Conservation (phyloP, 768 basidiomycete species). For the Cantharellus anzutake region DNA sequence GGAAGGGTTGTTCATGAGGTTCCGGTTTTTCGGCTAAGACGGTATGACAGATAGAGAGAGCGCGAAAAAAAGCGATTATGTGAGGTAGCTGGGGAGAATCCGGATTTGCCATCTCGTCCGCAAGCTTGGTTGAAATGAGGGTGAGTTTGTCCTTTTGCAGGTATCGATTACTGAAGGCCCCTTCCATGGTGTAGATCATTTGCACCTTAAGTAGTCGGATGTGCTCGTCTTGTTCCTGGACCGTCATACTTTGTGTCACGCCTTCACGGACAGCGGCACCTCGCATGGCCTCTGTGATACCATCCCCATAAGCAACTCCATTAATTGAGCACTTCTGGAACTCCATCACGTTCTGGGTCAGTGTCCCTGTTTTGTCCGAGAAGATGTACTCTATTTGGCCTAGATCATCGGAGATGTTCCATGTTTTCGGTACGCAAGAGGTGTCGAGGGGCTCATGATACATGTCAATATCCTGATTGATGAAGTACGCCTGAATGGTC, state of each 20-base stretch:
- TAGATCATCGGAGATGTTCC: conserved; percentile 97
- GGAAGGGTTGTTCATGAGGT: conserved; percentile 35
- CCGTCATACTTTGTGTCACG: conserved; percentile 39
- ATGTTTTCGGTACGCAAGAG: conserved; percentile 85
- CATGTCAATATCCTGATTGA: conserved; percentile 92
- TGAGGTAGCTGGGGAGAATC: conserved; percentile 38
- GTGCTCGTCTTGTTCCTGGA: conserved; percentile 49
- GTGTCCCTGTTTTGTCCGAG: conserved; percentile 90
- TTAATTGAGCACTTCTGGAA: conserved; percentile 88
- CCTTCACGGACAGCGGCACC: conserved; percentile 80
- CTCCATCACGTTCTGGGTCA: conserved; percentile 98
- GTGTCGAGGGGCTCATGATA: conserved; percentile 78
- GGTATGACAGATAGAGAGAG: conserved; percentile 82
- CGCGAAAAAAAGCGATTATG: conserved; percentile 79
- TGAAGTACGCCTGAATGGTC: conserved; percentile 93
- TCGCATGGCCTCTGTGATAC: conserved; percentile 85
- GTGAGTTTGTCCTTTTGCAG: conserved; percentile 66
- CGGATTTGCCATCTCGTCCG: conserved; percentile 51
- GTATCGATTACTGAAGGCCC: conserved; percentile 76
- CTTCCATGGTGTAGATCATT: conserved; percentile 62
- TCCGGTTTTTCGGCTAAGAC: conserved; percentile 70
- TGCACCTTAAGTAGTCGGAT: conserved; percentile 44
- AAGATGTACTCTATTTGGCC: conserved; percentile 95
- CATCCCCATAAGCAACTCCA: conserved; percentile 79
- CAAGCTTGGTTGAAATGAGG: conserved; percentile 71